Evolutionary conservation across 2,329 filamentous ascomycete species (phyloP), one percentile per base, ranked within the genome.

Genomic region (Leptosphaerulina australis): DNA sequence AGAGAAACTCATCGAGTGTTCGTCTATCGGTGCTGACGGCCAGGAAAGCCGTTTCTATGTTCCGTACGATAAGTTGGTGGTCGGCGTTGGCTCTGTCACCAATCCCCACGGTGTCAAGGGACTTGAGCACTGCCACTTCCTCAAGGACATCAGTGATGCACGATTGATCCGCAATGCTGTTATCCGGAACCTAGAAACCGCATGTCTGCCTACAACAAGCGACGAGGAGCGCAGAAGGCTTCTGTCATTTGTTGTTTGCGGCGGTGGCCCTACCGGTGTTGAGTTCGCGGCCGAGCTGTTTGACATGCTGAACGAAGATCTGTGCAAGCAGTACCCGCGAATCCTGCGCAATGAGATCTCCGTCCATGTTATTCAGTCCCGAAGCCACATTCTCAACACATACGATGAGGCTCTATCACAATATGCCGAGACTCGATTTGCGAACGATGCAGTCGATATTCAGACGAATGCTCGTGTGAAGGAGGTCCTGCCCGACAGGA

Each of bases 281-380:
- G 94, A 99, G 71, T 99, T 99, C 65, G 95, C 95, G 1, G 94
- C 94, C 5, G 94, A 99, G 71, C 81, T 99, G 5, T 97, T 89
- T 71, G 94, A 99, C 73, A 86, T 99, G 72, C 81, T 99, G 12
- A 99, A 99, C 67, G 95, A 99, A 72, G 94, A 99, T 69, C 75
- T 99, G 33, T 87, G 87, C 33, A 59, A 64, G 40, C 51, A 61
- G 10, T 99, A 96, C 73, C 94, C 94, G 2, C 87, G 86, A 56
- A 84, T 99, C 22, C 76, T 99, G n/a, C 86, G 94, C 55, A 97
- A 97, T 69, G 91, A 99, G 71, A 96, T 99, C 38, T 97, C 94
- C 0, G 93, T 99, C 1, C 95, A 99, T 68, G 81, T 99, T 36
- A 97, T 99, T 55, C 94, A 99, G 70, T 96, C 91, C 65, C 85